Evolutionary conservation across 2,329 filamentous ascomycete species (phyloP).

Genomic region (Fusarium annulatum): DNA sequence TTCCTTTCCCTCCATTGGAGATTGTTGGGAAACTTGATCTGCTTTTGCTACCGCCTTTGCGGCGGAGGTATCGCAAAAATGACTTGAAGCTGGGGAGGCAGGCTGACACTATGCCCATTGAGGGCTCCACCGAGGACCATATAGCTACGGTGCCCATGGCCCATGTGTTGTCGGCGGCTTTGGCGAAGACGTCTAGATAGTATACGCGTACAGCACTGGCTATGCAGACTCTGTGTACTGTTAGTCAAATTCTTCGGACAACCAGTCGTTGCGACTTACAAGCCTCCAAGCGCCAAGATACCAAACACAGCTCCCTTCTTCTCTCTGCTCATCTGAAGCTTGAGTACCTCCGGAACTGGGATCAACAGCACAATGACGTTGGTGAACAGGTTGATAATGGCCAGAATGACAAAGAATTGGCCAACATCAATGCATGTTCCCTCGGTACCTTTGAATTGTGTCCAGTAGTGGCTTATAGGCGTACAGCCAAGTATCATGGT

Average conservation of each 20-base stretch:
- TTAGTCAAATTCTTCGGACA: too few species aligned
- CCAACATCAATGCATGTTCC: conserved; percentile 12
- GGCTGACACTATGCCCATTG: conserved; percentile 15
- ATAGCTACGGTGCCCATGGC: conserved; percentile 17
- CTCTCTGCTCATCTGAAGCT: conserved; percentile 13
- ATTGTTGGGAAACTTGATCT: not conserved
- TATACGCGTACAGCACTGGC: conserved; percentile 15
- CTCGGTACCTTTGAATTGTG: conserved; percentile 3
- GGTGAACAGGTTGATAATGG: conserved; percentile 6
- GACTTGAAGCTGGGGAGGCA: conserved; percentile 23
- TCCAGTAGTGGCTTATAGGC: conserved; percentile 11
- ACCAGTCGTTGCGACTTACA: not conserved
- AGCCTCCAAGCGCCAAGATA: conserved; percentile 14
- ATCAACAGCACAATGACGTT: conserved; percentile 8
- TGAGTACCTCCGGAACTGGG: conserved; percentile 4
- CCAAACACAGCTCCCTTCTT: conserved; percentile 19
- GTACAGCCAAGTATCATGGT: conserved; percentile 8
- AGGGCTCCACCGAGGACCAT: conserved; percentile 19
- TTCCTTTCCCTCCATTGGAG: not conserved
- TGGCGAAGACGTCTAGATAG: not conserved
- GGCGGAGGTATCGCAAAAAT: not conserved
- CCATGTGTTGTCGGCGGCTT: conserved; percentile 7
- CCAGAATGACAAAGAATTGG: conserved; percentile 8
- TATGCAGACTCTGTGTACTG: not conserved
- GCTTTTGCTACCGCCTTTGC: not conserved